Percentiles rank a stretch among this genome's conserved stretches.
Evolutionary conservation across 768 basidiomycete genomes (phyloP).

Genomic region (Boletales sp.): DNA sequence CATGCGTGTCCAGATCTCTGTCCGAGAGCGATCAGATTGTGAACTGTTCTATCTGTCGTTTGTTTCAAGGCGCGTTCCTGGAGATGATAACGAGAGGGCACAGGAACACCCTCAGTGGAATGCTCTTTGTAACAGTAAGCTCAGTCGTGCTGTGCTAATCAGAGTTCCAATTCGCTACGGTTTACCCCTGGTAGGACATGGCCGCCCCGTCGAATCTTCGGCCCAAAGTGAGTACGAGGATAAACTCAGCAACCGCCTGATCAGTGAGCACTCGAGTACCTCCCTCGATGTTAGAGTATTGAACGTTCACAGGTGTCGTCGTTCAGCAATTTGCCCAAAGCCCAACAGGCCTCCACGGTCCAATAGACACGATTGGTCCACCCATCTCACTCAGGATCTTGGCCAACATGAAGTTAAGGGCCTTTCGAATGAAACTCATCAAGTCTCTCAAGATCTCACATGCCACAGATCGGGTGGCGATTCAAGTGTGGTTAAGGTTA

Average conservation of each 20-base stretch:
- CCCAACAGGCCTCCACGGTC: slow-evolving; percentile 19
- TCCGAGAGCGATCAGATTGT: slow-evolving; percentile 70
- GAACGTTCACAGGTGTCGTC: slow-evolving; percentile 26
- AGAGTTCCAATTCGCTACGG: not conserved
- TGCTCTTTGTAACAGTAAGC: slow-evolving; percentile 57
- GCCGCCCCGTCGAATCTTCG: slow-evolving; percentile 41
- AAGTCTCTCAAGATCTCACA: slow-evolving; percentile 41
- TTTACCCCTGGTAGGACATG: slow-evolving; percentile 47
- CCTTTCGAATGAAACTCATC: slow-evolving; percentile 60
- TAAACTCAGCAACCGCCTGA: slow-evolving; percentile 58
- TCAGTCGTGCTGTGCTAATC: not conserved
- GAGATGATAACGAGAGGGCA: slow-evolving; percentile 38
- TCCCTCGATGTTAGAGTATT: not conserved
- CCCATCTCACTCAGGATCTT: slow-evolving; percentile 48
- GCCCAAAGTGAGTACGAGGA: slow-evolving; percentile 34
- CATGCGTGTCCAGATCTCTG: slow-evolving; percentile 50
- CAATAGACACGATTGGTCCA: slow-evolving; percentile 17
- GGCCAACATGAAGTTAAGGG: slow-evolving; percentile 63
- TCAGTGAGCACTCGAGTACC: slow-evolving; percentile 41
- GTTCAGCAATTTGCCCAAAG: slow-evolving; percentile 21
- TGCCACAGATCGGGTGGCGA: slow-evolving; percentile 25
- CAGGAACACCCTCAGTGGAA: slow-evolving; percentile 63
- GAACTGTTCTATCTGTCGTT: slow-evolving; percentile 81
- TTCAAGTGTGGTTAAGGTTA: slow-evolving; percentile 57
- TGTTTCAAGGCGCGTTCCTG: slow-evolving; percentile 46